These are phyloP conservation scores for Globisporangium cederbergense DNA, from an alignment of 352 stramenopile genomes.

Conservation along the genomic window DNA sequence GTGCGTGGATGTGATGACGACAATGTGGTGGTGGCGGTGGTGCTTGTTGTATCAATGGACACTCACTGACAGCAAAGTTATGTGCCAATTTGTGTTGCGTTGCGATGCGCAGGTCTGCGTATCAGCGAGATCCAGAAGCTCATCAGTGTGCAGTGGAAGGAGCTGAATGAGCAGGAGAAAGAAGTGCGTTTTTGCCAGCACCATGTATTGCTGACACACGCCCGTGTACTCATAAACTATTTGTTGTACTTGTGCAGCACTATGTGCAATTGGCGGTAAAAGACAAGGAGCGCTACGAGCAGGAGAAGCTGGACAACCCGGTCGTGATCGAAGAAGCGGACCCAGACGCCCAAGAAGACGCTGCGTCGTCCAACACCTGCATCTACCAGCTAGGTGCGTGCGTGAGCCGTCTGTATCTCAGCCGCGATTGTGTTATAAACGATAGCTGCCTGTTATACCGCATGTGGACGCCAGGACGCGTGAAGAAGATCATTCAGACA, in stretches of 20 bases:
- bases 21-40: not conserved
- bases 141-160: slow-evolving; percentile 89
- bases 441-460: not conserved
- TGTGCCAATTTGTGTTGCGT: not conserved
- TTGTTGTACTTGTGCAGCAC: slow-evolving; percentile 18
- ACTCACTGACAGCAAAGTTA: not conserved
- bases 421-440: not conserved
- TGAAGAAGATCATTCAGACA: slow-evolving; percentile 93
- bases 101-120: slow-evolving; percentile 26
- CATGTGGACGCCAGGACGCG: slow-evolving; percentile 41
- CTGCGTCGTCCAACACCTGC: slow-evolving; percentile 30
- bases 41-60: not conserved
- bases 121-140: slow-evolving; percentile 87
- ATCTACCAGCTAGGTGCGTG: slow-evolving; percentile 51
- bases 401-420: not conserved
- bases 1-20: slow-evolving; percentile 12
- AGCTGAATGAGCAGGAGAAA: slow-evolving; percentile 79
- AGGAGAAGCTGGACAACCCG: slow-evolving; percentile 69
- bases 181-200: slow-evolving; percentile 27
- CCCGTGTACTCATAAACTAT: not conserved
- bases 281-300: slow-evolving; percentile 85
- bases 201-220: no score
- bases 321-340: slow-evolving; percentile 51
- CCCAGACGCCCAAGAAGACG: slow-evolving; percentile 33
- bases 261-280: slow-evolving; percentile 83